Evolutionary conservation across 75 land plant species (phyloP).

Genomic region (Cryptomeria japonica): DNA sequence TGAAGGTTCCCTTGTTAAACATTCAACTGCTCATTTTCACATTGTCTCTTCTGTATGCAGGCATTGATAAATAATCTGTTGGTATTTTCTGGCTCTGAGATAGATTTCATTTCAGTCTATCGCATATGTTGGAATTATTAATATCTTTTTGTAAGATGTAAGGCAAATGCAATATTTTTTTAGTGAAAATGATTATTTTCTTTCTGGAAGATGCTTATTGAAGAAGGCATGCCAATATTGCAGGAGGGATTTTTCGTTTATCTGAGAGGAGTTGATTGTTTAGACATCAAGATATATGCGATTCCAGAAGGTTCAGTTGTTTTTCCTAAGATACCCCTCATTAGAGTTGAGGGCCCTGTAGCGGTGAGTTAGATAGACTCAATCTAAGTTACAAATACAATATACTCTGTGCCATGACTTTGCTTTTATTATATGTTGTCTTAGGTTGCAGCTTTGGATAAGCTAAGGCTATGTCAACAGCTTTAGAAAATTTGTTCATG

Average conservation of each 20-base stretch:
- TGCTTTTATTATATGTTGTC: not conserved
- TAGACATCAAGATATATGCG: slow-evolving; percentile 80
- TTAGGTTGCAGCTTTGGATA: not conserved
- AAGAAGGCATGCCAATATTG: slow-evolving; percentile 1
- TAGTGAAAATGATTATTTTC: not conserved
- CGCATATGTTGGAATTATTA: not conserved
- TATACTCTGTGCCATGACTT: not conserved
- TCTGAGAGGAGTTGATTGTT: slow-evolving; percentile 67
- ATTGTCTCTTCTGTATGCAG: not conserved
- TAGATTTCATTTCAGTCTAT: not conserved
- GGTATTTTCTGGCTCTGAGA: not conserved
- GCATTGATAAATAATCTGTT: not conserved
- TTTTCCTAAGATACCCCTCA: slow-evolving; percentile 86
- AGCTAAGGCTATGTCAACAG: not conserved
- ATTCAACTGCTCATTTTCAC: not conserved
- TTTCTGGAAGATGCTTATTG: not conserved
- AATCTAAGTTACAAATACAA: not conserved
- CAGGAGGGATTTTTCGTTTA: slow-evolving; percentile 82
- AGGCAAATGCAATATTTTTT: not conserved
- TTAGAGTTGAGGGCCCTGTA: slow-evolving; percentile 86
- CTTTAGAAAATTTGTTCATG: not conserved
- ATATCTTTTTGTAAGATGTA: not conserved
- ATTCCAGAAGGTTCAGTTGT: slow-evolving; percentile 86
- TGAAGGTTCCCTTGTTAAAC: not conserved
- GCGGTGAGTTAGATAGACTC: slow-evolving; percentile 50